Conservation (phyloP, 306 rosid genomes). For the Cucurbita argyrosperma region DNA sequence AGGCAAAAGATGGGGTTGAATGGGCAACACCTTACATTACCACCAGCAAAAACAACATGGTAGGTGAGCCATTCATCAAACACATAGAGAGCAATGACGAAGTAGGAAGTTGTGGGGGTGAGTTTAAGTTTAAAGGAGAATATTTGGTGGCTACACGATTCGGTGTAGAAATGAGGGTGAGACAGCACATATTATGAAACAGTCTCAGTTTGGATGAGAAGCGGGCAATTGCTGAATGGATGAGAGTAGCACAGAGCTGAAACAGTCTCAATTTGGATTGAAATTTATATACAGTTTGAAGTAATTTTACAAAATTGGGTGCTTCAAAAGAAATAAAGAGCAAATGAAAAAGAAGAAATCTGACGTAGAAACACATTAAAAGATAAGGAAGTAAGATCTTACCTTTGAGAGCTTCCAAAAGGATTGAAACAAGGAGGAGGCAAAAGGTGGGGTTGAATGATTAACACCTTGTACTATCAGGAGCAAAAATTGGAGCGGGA, state of each 20-base stretch:
- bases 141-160: too few species aligned
- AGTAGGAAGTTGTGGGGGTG: background rate
- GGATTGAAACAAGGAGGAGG: background rate
- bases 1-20: too few species aligned
- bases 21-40: too few species aligned
- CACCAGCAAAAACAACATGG: too few species aligned
- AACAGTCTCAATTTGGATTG: background rate
- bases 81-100: too few species aligned
- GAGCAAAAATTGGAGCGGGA: background rate
- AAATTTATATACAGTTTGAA: background rate
- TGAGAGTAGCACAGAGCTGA: background rate
- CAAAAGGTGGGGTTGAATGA: background rate
- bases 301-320: background rate
- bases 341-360: background rate
- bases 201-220: too few species aligned
- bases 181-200: too few species aligned
- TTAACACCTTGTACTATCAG: background rate
- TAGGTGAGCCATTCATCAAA: too few species aligned
- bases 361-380: background rate
- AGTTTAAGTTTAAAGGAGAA: background rate
- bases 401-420: background rate
- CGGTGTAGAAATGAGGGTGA: too few species aligned
- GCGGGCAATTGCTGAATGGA: too few species aligned
- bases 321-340: background rate
- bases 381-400: background rate